Evolutionary conservation across 192 early-diverging fungal species (phyloP).

Genomic region (Coemansia sp.): DNA sequence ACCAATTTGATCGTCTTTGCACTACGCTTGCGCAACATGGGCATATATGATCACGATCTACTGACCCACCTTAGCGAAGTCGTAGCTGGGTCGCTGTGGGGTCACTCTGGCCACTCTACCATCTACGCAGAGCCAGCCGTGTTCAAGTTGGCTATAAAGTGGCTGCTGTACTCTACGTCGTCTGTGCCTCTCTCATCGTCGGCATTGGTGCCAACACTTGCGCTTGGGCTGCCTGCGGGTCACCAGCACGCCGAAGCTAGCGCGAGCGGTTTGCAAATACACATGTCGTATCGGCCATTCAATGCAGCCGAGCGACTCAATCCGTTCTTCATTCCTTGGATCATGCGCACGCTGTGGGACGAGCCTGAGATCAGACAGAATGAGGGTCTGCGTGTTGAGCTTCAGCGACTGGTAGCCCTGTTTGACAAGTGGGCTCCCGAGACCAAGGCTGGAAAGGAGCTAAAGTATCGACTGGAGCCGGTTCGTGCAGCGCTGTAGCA

Average conservation of each 20-base stretch:
- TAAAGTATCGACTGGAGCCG: constrained; percentile 92
- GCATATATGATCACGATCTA: constrained; percentile 84
- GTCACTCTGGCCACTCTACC: constrained; percentile 88
- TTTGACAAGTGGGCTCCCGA: constrained; percentile 83
- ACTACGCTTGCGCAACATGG: constrained; percentile 82
- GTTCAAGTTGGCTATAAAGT: constrained; percentile 65
- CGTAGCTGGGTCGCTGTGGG: constrained; percentile 84
- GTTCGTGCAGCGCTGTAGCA: constrained; percentile 65
- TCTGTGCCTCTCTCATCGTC: constrained; percentile 14
- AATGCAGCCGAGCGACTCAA: constrained; percentile 73
- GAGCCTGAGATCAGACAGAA: constrained; percentile 65
- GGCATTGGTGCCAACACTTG: constrained; percentile 22
- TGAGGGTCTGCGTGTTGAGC: constrained; percentile 61
- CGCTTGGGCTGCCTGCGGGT: constrained; percentile 38
- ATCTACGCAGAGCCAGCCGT: constrained; percentile 90
- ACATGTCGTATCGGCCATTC: constrained; percentile 60
- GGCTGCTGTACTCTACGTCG: constrained; percentile 57
- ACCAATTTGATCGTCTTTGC: constrained; percentile 86
- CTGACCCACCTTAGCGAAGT: constrained; percentile 84
- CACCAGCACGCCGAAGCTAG: constrained; percentile 17
- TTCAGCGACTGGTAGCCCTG: constrained; percentile 64
- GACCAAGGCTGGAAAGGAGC: constrained; percentile 71
- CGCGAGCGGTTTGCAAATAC: constrained; percentile 34
- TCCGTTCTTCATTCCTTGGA: constrained; percentile 93
- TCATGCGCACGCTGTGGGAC: constrained; percentile 81